phyloP scores from a whole-genome alignment of 2,329 filamentous ascomycete genomes.

The Didymella pomorum region DNA sequence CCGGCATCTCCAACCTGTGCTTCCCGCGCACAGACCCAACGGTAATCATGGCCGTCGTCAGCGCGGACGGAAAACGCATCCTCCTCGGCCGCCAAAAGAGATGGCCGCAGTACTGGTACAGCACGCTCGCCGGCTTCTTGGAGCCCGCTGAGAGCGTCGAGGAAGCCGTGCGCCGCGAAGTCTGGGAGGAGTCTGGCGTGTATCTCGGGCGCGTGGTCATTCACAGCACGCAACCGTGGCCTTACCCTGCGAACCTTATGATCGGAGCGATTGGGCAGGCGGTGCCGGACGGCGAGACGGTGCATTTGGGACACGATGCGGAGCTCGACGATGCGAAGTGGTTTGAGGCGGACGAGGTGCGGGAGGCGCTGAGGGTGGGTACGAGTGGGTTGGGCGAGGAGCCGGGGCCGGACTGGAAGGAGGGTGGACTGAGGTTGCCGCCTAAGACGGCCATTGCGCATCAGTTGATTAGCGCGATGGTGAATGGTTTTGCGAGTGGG shows the following conservation, averaged over 20 bases:
- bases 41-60: conserved; percentile 93
- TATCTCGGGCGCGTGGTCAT: conserved; percentile 60
- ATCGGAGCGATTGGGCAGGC: conserved; percentile 83
- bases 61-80: conserved; percentile 76
- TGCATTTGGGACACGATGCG: conserved; percentile 85
- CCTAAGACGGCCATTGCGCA: conserved; percentile 91
- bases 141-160: conserved; percentile 61
- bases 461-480: conserved; percentile 81
- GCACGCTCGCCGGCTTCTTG: conserved; percentile 72
- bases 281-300: conserved; percentile 77
- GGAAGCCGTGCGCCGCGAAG: conserved; percentile 60
- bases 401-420: conserved; percentile 72
- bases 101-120: conserved; percentile 87
- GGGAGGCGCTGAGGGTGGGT: conserved; percentile 73
- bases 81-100: conserved; percentile 86
- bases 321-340: conserved; percentile 91
- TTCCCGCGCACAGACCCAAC: conserved; percentile 95
- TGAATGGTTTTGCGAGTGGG: conserved; percentile 73
- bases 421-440: conserved; percentile 81
- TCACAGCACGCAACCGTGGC: conserved; percentile 62
- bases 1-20: conserved; percentile 85
- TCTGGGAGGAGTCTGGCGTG: conserved; percentile 61
- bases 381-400: conserved; percentile 72
- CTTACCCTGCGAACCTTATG: conserved; percentile 63
- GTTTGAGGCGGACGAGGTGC: conserved; percentile 83